Conservation (phyloP, 176 grass and related monocot species). For the Avena sativa region DNA sequence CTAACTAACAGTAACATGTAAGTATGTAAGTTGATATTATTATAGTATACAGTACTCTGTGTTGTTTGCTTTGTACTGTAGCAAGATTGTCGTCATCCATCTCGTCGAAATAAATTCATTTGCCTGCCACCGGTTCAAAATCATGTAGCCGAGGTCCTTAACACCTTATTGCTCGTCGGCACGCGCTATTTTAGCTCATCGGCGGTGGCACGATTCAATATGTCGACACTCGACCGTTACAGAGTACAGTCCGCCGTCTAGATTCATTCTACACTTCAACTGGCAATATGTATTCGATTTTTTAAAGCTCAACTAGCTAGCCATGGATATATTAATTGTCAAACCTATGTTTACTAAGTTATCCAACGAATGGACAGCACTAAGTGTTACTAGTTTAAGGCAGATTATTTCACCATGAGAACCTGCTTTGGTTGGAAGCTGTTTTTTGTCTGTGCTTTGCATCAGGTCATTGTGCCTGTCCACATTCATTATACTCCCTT, state of each 20-base stretch:
- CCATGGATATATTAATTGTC: not conserved
- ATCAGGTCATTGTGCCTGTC: not conserved
- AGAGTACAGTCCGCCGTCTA: not conserved
- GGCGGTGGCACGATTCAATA: not conserved
- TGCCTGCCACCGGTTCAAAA: not conserved
- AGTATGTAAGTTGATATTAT: not conserved
- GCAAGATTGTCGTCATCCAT: conserved; percentile 4
- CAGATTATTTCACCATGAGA: not conserved
- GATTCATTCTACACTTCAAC: not conserved
- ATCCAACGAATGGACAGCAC: conserved; percentile 11
- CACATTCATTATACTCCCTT: not conserved
- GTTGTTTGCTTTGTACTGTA: not conserved
- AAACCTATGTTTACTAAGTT: not conserved
- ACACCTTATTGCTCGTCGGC: not conserved
- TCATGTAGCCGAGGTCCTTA: not conserved
- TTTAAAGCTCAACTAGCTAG: not conserved
- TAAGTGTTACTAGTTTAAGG: conserved; percentile 8
- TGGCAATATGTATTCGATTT: not conserved
- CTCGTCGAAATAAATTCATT: not conserved
- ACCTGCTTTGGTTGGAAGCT: not conserved
- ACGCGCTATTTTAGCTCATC: not conserved
- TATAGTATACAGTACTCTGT: not conserved
- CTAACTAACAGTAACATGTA: conserved; percentile 1
- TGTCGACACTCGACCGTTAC: not conserved
- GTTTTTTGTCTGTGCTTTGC: not conserved